Evolutionary conservation across 2,329 filamentous ascomycete species (phyloP), one percentile per base, ranked within the genome.

Genomic region (Beauveria medogensis): DNA sequence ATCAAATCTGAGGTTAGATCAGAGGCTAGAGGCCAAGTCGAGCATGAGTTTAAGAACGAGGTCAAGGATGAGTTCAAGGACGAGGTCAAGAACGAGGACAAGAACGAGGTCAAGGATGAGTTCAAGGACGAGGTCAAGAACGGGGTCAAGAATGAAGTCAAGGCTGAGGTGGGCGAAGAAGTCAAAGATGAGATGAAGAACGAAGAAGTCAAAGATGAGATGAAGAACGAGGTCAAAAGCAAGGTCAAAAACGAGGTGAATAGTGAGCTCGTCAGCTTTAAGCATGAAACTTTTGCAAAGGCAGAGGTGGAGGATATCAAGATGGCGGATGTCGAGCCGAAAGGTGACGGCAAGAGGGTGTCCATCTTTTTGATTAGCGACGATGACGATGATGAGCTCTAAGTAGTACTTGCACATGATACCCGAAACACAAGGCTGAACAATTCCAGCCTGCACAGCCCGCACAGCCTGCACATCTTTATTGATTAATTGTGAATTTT

Each of bases 51-150:
- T 14, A 61, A 59, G 12, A 5, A 22, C 12, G 48, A 54, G 40
- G 26, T 61, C 9, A 64, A 68, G 44, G 41, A 43, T 3, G 44
- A 37, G 10, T 6, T 52, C 30, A 66, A 68, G 16, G 57, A 62
- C 7, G 65, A 63, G 18, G 47, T 16, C 10, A 60, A 61, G 40
- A 6, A 9, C n/a, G 18, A 40, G 58, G 18, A 62, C 10, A 62
- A 65, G 55, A 2, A 24, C 9, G 62, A 65, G 22, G 59, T 22
- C 22, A 37, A 55, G 24, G 10, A 44, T 20, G 50, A 59, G 16
- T n/a, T n/a, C n/a, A n/a, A n/a, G n/a, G n/a, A n/a, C n/a, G n/a
- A n/a, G n/a, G n/a, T n/a, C n/a, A n/a, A n/a, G n/a, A n/a, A n/a
- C 12, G 48, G 50, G 22, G 61, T 44, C 20, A 55, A 41, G 6